Conservation (phyloP, 1,284 basidiomycete species). For the Spongispora temasekensis region DNA sequence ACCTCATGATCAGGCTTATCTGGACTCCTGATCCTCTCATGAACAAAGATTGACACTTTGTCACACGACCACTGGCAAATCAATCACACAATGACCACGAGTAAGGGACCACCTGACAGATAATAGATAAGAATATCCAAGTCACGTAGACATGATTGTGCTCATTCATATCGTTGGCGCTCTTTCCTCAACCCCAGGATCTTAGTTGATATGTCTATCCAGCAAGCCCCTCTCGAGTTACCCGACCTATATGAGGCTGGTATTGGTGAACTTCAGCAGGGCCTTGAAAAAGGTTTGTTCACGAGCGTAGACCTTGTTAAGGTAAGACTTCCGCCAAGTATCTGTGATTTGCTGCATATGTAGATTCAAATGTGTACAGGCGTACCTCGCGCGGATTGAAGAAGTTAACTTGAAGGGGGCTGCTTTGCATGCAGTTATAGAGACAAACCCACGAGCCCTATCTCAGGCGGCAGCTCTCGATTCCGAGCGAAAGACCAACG, state of each 20-base stretch:
- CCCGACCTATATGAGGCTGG: conserved; percentile 37
- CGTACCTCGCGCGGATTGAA: conserved; percentile 69
- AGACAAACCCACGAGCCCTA: conserved; percentile 63
- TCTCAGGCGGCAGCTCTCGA: conserved; percentile 56
- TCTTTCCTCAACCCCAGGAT: conserved; percentile 6
- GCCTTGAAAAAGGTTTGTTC: conserved; percentile 29
- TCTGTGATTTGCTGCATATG: neutral
- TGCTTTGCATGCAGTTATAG: conserved; percentile 60
- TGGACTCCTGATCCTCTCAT: too few species aligned
- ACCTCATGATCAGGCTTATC: too few species aligned
- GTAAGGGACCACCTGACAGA: conserved; percentile 8
- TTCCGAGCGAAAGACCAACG: conserved; percentile 47
- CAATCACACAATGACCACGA: too few species aligned
- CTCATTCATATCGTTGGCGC: conserved; percentile 5
- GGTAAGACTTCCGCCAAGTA: conserved; percentile 11
- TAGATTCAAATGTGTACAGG: conserved; percentile 38
- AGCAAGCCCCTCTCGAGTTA: neutral
- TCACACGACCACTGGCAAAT: too few species aligned
- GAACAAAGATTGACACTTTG: too few species aligned
- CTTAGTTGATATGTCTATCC: conserved; percentile 14
- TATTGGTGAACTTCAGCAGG: conserved; percentile 30
- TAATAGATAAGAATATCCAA: conserved; percentile 3
- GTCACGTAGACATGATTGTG: neutral
- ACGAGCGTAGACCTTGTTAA: conserved; percentile 36
- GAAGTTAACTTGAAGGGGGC: conserved; percentile 69